These are phyloP conservation scores for Sclerotinia subarctica DNA, from an alignment of 2,329 filamentous ascomycete species.

Conservation along the genomic window DNA sequence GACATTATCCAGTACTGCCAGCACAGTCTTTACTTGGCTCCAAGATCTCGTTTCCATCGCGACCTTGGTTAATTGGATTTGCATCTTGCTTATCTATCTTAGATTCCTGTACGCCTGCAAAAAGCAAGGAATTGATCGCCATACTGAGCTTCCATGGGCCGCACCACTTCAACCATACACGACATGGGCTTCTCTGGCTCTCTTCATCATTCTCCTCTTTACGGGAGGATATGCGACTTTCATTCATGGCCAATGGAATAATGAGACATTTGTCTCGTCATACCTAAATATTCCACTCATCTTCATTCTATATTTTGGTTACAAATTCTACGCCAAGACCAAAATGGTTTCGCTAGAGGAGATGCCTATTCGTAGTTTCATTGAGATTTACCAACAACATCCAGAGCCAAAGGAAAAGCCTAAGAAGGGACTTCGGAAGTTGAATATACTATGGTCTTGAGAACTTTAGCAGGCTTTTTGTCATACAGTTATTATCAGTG, in stretches of 20 bases:
- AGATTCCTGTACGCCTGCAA: conserved; percentile 53
- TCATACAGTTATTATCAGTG: neutral
- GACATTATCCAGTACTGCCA: conserved; percentile 55
- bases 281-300: conserved; percentile 52
- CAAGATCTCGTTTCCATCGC: conserved; percentile 59
- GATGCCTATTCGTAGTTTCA: conserved; percentile 41
- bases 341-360: conserved; percentile 42
- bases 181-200: conserved; percentile 57
- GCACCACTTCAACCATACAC: conserved; percentile 48
- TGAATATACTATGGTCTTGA: conserved; percentile 40
- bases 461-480: neutral
- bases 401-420: conserved; percentile 39
- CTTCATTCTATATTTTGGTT: conserved; percentile 45
- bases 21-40: conserved; percentile 65
- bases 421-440: conserved; percentile 32
- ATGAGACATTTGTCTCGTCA: conserved; percentile 56
- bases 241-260: conserved; percentile 56
- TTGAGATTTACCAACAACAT: conserved; percentile 40
- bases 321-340: conserved; percentile 53
- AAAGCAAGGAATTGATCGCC: conserved; percentile 50
- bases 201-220: conserved; percentile 63
- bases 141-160: conserved; percentile 52
- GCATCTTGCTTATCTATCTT: conserved; percentile 58
- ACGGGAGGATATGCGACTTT: conserved; percentile 67
- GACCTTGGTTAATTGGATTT: conserved; percentile 61